A percentile compares a stretch with the other conserved stretches of the same genome.
Evolutionary conservation across 768 basidiomycete species (phyloP).

Genomic region (Mycena pura): DNA sequence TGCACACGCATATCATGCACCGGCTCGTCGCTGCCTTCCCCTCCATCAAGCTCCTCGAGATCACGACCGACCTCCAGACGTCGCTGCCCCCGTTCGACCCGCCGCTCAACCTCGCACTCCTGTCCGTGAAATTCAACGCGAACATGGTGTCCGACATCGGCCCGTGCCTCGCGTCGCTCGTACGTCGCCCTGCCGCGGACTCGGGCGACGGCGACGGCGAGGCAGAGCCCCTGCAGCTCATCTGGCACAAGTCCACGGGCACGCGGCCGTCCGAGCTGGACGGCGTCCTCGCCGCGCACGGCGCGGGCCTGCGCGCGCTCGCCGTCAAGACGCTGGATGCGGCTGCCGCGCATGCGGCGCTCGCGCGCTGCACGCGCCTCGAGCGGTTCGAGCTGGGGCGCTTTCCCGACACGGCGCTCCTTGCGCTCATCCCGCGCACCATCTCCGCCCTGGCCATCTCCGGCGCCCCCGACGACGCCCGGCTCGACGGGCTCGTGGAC

Average conservation of each 20-base stretch:
- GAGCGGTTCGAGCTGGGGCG: slow-evolving; percentile 19
- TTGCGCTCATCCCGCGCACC: slow-evolving; percentile 10
- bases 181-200: background rate
- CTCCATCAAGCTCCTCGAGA: slow-evolving; percentile 17
- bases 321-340: background rate
- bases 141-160: slow-evolving; percentile 1
- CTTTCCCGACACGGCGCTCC: slow-evolving; percentile 3
- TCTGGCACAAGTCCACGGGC: slow-evolving; percentile 11
- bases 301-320: slow-evolving; percentile 13
- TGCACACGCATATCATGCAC: slow-evolving; percentile 11
- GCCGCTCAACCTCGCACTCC: slow-evolving; percentile 5
- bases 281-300: slow-evolving; percentile 2
- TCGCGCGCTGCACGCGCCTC: slow-evolving; percentile 5
- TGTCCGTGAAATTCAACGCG: slow-evolving; percentile 9
- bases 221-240: slow-evolving; percentile 3
- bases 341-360: background rate
- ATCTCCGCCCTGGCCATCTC: slow-evolving; percentile 9
- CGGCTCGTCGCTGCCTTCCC: slow-evolving; percentile 17
- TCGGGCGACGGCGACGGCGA: background rate
- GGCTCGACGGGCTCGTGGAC: background rate
- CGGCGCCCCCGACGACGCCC: background rate
- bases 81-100: slow-evolving; percentile 14
- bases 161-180: slow-evolving; percentile 17
- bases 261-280: background rate
- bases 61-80: background rate